Conservation (phyloP, 116 monocot species). For the Dioscorea cayenensis region DNA sequence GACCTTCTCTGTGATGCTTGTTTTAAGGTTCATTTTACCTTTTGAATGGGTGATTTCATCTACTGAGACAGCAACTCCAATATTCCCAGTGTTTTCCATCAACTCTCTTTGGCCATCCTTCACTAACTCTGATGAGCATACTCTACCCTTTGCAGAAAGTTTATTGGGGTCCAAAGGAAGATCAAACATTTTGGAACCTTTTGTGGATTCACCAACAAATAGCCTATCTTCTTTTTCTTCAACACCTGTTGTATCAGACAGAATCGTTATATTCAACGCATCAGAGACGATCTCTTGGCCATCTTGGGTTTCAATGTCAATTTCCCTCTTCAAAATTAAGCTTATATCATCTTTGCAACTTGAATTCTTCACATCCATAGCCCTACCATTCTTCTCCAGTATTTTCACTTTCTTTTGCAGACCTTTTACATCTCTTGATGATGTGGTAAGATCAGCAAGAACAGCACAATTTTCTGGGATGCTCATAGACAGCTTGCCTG, state of each 20-base stretch:
- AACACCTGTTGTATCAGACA: constrained; percentile 15
- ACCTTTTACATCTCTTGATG: constrained; percentile 21
- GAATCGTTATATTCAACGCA: constrained; percentile 21
- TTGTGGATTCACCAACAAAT: constrained; percentile 12
- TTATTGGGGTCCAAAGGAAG: constrained; percentile 14
- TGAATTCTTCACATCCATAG: constrained; percentile 18
- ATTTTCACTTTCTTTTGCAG: constrained; percentile 28
- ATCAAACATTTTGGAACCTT: constrained; percentile 5
- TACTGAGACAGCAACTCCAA: background rate
- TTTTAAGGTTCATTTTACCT: constrained; percentile 26
- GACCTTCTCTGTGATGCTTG: constrained; percentile 15
- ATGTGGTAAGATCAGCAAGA: constrained; percentile 8
- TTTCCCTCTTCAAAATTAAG: constrained; percentile 29
- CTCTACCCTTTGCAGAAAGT: constrained; percentile 15
- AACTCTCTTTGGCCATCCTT: constrained; percentile 18
- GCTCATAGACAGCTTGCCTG: background rate
- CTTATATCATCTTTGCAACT: constrained; percentile 27
- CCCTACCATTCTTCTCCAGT: constrained; percentile 25
- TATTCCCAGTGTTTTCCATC: background rate
- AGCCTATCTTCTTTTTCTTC: constrained; percentile 19
- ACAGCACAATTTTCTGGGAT: constrained; percentile 10
- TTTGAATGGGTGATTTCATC: background rate
- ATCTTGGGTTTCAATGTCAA: constrained; percentile 29
- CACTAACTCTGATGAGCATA: constrained; percentile 10
- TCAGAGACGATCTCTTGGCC: constrained; percentile 24